Evolutionary conservation across 2,329 filamentous ascomycete species (phyloP).

Genomic region (Hypoxylon sp.): DNA sequence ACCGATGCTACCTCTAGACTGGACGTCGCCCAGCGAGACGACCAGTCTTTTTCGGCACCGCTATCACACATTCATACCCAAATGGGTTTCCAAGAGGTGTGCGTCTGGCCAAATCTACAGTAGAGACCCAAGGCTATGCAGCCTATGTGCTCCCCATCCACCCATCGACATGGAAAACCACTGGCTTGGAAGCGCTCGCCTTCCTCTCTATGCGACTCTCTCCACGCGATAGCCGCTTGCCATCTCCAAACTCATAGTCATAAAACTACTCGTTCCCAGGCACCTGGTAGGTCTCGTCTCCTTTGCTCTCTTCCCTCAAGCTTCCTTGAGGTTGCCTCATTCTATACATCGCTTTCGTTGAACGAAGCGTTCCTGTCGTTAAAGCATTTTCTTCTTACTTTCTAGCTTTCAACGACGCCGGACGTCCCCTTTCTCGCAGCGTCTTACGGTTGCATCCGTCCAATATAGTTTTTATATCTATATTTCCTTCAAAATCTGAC

Average conservation of each 20-base stretch:
- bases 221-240: conserved; percentile 53
- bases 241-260: conserved; percentile 43
- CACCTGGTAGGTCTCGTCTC: conserved; percentile 46
- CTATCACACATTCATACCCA: conserved; percentile 50
- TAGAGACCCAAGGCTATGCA: conserved; percentile 47
- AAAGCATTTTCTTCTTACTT: conserved; percentile 50
- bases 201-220: conserved; percentile 43
- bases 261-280: conserved; percentile 53
- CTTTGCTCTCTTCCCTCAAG: conserved; percentile 49
- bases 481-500: conserved; percentile 45
- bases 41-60: conserved; percentile 47
- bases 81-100: conserved; percentile 48
- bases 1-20: conserved; percentile 43
- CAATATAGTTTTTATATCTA: conserved; percentile 39
- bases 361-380: conserved; percentile 63
- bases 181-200: conserved; percentile 51
- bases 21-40: conserved; percentile 45
- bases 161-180: conserved; percentile 40
- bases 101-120: conserved; percentile 50
- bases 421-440: conserved; percentile 52
- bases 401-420: conserved; percentile 54
- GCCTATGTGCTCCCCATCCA: conserved; percentile 45
- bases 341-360: conserved; percentile 61
- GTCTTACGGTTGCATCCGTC: conserved; percentile 42
- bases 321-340: conserved; percentile 55